A percentile compares a stretch with the other conserved stretches of the same genome.
Conservation (phyloP, 106 monocot species). For the Dendrobium chrysotoxum region DNA sequence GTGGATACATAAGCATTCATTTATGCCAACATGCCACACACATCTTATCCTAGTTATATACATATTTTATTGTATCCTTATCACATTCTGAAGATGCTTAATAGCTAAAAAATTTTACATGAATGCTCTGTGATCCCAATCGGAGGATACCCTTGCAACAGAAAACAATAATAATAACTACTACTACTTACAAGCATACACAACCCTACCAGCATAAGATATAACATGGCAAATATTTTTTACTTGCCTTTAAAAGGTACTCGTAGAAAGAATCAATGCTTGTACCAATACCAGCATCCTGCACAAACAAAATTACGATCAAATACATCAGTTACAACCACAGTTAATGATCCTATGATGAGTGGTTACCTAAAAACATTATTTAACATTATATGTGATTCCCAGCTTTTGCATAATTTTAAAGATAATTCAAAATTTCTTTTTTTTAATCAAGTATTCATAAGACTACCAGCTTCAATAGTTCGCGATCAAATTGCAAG, state of each 20-base stretch:
- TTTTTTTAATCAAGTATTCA: background rate
- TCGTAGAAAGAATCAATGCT: slow-evolving; percentile 99
- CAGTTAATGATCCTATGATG: background rate
- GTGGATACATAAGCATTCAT: background rate
- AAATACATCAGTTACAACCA: background rate
- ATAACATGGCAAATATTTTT: background rate
- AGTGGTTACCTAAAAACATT: background rate
- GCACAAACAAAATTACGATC: slow-evolving; percentile 10
- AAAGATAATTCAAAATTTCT: background rate
- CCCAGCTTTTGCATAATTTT: background rate
- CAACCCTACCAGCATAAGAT: background rate
- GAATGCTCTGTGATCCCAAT: background rate
- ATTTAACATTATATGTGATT: background rate
- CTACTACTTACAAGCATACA: background rate
- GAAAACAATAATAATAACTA: background rate
- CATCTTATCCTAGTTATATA: background rate
- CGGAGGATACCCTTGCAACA: background rate
- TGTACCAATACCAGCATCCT: slow-evolving; percentile 99
- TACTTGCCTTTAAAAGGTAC: slow-evolving; percentile 83
- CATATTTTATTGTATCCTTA: background rate
- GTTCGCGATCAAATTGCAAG: background rate
- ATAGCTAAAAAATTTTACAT: background rate
- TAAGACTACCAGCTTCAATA: background rate
- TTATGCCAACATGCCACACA: background rate
- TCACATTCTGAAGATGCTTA: background rate